Evolutionary conservation across 768 basidiomycete genomes (phyloP).

Genomic region (Macrocybe gigantea): DNA sequence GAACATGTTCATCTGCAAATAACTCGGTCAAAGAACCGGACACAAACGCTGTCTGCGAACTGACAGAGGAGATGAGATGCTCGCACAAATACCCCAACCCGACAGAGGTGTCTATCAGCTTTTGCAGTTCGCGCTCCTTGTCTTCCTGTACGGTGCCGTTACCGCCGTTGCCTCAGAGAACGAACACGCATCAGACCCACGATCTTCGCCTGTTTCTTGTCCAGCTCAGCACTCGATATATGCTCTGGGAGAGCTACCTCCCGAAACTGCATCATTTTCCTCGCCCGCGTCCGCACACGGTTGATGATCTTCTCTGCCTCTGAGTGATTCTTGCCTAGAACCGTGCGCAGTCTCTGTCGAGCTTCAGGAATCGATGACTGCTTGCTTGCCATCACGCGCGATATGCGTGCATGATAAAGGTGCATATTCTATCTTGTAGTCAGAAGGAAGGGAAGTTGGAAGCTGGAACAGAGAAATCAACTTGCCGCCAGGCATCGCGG

Average conservation of each 20-base stretch:
- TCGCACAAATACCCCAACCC: conserved; percentile 21
- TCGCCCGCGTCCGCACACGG: too few species aligned
- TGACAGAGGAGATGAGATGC: conserved; percentile 18
- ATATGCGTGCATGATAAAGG: conserved; percentile 14
- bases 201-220: conserved; percentile 2
- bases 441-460: not conserved
- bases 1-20: conserved; percentile 18
- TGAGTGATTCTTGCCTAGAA: too few species aligned
- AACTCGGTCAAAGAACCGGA: not conserved
- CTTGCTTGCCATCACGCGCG: not conserved
- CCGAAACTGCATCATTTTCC: too few species aligned
- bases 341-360: too few species aligned
- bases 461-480: not conserved
- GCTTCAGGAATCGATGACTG: too few species aligned
- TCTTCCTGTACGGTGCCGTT: conserved; percentile 6
- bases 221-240: not conserved
- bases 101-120: conserved; percentile 14
- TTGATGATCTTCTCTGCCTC: too few species aligned
- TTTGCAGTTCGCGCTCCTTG: conserved; percentile 12
- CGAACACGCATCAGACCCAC: not conserved
- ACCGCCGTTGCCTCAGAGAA: not conserved
- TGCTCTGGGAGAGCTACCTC: too few species aligned
- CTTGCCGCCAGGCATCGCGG: conserved; percentile 20
- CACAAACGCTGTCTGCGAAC: not conserved
- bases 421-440: conserved; percentile 12